Conservation (phyloP, 257 asterid species). For the Rehmannia glutinosa region DNA sequence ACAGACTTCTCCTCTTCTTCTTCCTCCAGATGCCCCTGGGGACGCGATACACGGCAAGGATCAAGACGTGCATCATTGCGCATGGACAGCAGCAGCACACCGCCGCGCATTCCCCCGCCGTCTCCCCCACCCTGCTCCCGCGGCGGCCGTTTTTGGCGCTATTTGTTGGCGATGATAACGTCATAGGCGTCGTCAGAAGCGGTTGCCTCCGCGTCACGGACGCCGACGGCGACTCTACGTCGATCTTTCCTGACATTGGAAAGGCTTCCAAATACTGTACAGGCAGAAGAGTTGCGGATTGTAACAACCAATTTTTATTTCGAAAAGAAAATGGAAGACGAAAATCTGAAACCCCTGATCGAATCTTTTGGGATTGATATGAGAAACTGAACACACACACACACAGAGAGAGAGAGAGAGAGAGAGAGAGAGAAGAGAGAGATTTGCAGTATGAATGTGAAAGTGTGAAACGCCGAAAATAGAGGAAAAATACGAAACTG, state of each 20-base stretch:
- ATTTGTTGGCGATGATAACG: no score
- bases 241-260: constrained; percentile 25
- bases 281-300: background rate
- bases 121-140: constrained; percentile 43
- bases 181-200: constrained; percentile 16
- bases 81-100: constrained; percentile 58
- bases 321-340: background rate
- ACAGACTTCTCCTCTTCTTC: constrained; percentile 33
- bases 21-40: constrained; percentile 44
- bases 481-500: constrained; percentile 16
- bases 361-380: constrained; percentile 1
- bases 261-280: background rate
- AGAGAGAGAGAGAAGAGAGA: constrained; percentile 14
- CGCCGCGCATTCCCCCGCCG: constrained; percentile 59
- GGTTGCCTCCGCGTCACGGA: constrained; percentile 28
- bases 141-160: background rate
- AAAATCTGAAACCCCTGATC: constrained; percentile 21
- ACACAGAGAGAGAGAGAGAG: no score
- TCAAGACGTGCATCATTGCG: constrained; percentile 32
- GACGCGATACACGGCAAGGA: constrained; percentile 44
- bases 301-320: background rate
- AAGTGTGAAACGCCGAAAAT: constrained; percentile 22
- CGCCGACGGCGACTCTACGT: constrained; percentile 18
- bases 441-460: no score
- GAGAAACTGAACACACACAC: constrained; percentile 11